These are phyloP conservation scores for Cicer cuneatum DNA, from an alignment of 306 rosid genomes.

Conservation along the genomic window DNA sequence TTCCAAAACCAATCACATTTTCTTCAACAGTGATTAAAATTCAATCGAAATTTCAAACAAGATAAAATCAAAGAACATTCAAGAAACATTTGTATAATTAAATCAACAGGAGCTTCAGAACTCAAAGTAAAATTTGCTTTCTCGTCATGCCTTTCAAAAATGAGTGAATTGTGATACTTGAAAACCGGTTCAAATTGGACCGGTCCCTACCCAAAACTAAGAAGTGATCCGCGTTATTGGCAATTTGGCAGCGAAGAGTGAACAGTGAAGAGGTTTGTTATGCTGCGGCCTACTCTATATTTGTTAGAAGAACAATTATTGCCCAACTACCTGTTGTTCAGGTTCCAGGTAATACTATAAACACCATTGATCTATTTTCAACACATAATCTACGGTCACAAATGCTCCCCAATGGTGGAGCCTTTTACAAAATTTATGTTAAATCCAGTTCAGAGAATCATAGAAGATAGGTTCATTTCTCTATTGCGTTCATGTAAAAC, in stretches of 20 bases:
- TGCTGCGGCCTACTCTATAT: no score
- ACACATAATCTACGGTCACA: not conserved
- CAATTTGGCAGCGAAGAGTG: not conserved
- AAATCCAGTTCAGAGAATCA: constrained; percentile 50
- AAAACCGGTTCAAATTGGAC: not conserved
- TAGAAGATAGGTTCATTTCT: constrained; percentile 65
- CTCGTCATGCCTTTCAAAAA: not conserved
- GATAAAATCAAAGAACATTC: not conserved
- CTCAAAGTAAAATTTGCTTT: constrained; percentile 11
- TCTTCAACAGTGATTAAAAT: not conserved
- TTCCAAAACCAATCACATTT: not conserved
- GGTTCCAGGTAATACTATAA: not conserved
- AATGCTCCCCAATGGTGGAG: constrained; percentile 12
- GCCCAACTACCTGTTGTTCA: not conserved
- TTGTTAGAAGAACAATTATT: no score
- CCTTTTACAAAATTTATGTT: not conserved
- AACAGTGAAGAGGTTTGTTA: not conserved
- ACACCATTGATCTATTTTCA: not conserved
- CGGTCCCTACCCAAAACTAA: not conserved
- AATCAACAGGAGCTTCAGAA: not conserved
- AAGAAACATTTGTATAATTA: not conserved
- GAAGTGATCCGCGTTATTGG: not conserved
- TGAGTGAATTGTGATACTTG: not conserved
- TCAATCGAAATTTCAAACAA: not conserved
- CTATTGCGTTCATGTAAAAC: constrained; percentile 73